phyloP scores from a whole-genome alignment of 1,139 yeast genomes.

The Lodderomyces jiufengensis region DNA sequence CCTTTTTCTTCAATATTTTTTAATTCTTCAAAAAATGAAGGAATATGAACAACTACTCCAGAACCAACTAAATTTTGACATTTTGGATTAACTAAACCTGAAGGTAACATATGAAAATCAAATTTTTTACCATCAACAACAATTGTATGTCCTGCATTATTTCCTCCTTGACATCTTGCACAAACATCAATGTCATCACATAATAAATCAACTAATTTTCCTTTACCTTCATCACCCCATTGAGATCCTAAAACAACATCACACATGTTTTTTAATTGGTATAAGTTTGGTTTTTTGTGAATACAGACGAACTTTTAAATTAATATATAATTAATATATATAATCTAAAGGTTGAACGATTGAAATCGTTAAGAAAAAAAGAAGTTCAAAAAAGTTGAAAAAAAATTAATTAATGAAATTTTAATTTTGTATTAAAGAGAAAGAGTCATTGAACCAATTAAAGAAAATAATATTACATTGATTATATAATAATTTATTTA shows the following conservation, averaged over 20 bases:
- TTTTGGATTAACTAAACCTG: constrained; percentile 90
- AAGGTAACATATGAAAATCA: constrained; percentile 98
- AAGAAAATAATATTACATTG: too few species aligned
- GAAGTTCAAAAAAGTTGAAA: constrained; percentile 1
- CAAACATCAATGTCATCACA: constrained; percentile 95
- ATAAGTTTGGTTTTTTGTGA: neutral
- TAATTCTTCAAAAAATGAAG: constrained; percentile 87
- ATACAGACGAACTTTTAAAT: too few species aligned
- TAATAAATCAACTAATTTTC: constrained; percentile 89
- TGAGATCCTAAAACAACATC: constrained; percentile 96
- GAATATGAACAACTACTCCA: constrained; percentile 95
- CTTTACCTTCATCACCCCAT: constrained; percentile 99
- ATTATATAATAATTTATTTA: too few species aligned
- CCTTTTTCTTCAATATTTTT: constrained; percentile 79
- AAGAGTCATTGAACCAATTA: neutral
- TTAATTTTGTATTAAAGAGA: neutral
- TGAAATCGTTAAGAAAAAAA: constrained; percentile 12
- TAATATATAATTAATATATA: too few species aligned
- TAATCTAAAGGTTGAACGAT: constrained; percentile 11
- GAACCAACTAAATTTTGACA: constrained; percentile 90
- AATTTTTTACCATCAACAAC: constrained; percentile 85
- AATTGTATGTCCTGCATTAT: constrained; percentile 98
- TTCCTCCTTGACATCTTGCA: constrained; percentile 99
- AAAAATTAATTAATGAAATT: constrained; percentile 2
- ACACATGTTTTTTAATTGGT: constrained; percentile 49